Conservation (phyloP, 2,329 filamentous ascomycete species). For the Neurospora crassa region DNA sequence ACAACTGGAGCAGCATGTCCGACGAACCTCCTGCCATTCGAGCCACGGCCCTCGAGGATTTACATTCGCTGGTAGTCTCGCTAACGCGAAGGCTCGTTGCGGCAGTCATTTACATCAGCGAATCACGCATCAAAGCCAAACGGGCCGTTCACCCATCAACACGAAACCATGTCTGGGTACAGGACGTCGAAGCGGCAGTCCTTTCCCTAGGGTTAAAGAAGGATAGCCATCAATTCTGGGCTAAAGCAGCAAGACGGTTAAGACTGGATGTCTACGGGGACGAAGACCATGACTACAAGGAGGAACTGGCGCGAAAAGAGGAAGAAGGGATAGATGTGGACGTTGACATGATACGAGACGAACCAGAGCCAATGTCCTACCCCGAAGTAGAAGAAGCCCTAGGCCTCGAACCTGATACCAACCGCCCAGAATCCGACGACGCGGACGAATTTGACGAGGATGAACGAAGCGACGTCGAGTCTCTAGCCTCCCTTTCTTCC, state of each 20-base stretch:
- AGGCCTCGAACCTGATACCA: conserved; percentile 6
- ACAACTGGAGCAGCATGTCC: conserved; percentile 58
- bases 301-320: conserved; percentile 7
- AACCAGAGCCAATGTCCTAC: conserved; percentile 28
- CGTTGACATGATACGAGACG: conserved; percentile 16
- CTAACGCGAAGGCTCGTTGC: conserved; percentile 63
- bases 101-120: conserved; percentile 59
- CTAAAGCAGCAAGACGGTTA: conserved; percentile 37
- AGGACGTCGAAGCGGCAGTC: conserved; percentile 41
- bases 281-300: conserved; percentile 5
- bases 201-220: conserved; percentile 34
- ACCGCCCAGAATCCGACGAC: neutral
- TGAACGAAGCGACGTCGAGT: conserved; percentile 1
- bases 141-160: conserved; percentile 19
- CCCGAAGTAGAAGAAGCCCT: conserved; percentile 34
- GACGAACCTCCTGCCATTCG: conserved; percentile 61
- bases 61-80: conserved; percentile 57
- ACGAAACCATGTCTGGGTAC: conserved; percentile 26
- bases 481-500: neutral
- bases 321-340: neutral
- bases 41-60: conserved; percentile 65
- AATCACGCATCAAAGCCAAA: conserved; percentile 53
- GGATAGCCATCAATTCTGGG: conserved; percentile 36
- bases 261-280: conserved; percentile 37
- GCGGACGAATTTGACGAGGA: neutral